Evolutionary conservation across 192 early-diverging fungal species (phyloP).

Genomic region (Spinellus fusiger): DNA sequence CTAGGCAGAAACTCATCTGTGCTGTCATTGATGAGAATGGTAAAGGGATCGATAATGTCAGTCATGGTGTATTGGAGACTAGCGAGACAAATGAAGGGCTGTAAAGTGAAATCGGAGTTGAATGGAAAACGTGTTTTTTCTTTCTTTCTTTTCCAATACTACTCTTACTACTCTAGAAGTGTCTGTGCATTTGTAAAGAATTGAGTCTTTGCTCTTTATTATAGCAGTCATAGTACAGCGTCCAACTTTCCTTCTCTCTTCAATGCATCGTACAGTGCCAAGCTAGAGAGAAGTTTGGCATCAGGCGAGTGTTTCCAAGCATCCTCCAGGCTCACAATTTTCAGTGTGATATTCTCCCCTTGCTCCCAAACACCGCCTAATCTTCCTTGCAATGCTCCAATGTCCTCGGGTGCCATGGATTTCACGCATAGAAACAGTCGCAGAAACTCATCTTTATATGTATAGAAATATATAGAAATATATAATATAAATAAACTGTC

Average conservation of each 20-base stretch:
- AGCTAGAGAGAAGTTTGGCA: constrained; percentile 62
- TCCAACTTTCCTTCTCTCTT: too few relatives aligned
- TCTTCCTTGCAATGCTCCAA: constrained; percentile 54
- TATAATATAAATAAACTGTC: background rate
- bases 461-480: background rate
- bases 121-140: too few relatives aligned
- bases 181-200: too few relatives aligned
- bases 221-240: too few relatives aligned
- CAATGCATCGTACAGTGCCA: constrained; percentile 54
- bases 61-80: background rate
- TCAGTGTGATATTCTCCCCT: constrained; percentile 72
- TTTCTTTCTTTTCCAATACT: too few relatives aligned
- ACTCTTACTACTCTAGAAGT: too few relatives aligned
- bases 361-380: constrained; percentile 64
- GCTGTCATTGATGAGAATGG: constrained; percentile 10
- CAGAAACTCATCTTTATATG: constrained; percentile 52
- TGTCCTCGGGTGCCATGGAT: constrained; percentile 38
- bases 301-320: constrained; percentile 62
- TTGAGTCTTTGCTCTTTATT: too few relatives aligned
- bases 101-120: too few relatives aligned
- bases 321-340: constrained; percentile 57
- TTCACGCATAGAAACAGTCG: constrained; percentile 67
- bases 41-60: constrained; percentile 5
- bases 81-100: constrained; percentile 1
- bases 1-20: constrained; percentile 16